phyloP scores from a whole-genome alignment of 192 early-diverging fungal species.

The Podila minutissima region DNA sequence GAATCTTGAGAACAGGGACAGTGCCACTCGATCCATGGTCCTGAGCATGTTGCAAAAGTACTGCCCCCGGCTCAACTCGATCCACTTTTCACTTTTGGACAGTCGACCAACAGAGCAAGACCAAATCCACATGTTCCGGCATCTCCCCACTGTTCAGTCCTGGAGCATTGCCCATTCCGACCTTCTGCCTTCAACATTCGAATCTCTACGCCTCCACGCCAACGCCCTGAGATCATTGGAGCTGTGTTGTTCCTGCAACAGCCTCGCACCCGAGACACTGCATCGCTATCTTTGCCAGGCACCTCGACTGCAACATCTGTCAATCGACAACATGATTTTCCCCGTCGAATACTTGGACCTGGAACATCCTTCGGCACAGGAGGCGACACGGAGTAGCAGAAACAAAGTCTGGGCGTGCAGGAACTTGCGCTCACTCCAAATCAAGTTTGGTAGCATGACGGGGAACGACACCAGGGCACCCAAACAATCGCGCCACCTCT shows the following conservation, averaged over 20 bases:
- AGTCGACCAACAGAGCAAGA: background rate
- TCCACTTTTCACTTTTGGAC: slow-evolving; percentile 15
- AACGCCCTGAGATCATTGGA: slow-evolving; percentile 11
- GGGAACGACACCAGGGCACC: slow-evolving; percentile 10
- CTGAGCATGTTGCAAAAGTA: slow-evolving; percentile 1
- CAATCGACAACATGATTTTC: slow-evolving; percentile 13
- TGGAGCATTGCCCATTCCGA: slow-evolving; percentile 18
- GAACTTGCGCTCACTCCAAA: slow-evolving; percentile 13
- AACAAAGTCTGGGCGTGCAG: slow-evolving; percentile 14
- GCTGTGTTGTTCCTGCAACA: slow-evolving; percentile 2
- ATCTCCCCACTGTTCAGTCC: background rate
- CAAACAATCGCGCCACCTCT: slow-evolving; percentile 14
- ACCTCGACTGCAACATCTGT: slow-evolving; percentile 14
- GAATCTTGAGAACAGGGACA: background rate
- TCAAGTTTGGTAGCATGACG: slow-evolving; percentile 8
- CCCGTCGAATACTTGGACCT: slow-evolving; percentile 25
- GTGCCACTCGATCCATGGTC: background rate
- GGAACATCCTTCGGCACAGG: slow-evolving; percentile 1
- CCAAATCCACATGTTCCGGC: slow-evolving; percentile 15
- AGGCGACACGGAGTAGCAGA: background rate
- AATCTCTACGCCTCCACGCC: slow-evolving; percentile 8
- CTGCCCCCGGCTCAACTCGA: slow-evolving; percentile 2
- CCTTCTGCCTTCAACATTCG: slow-evolving; percentile 20
- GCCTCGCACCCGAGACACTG: slow-evolving; percentile 7
- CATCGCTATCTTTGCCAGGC: slow-evolving; percentile 22